Base-by-base conservation (phyloP, 78 protist genomes). In the Dictyostelium brefeldianum region DNA sequence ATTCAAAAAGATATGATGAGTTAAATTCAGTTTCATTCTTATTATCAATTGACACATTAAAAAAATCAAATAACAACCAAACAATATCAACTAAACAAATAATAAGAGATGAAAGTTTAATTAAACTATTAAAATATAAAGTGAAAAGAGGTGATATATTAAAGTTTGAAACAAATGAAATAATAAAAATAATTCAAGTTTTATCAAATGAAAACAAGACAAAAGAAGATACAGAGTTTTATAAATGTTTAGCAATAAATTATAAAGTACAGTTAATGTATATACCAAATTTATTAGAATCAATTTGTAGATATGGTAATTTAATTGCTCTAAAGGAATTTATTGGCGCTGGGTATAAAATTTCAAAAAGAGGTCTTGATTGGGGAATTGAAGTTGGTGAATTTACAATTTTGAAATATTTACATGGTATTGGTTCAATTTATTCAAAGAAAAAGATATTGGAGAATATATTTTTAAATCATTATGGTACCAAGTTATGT, bases 71-170 rank as follows among this genome's bases (percentile, higher is more conserved):
- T 46, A n/a, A 73, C 5, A n/a, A 73, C 56, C 10, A 62, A 22
- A 62, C 2, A 3, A 6, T 22, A 62, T 8, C n/a, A 62, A 62
- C 29, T 1, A 22, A 2, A 7, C 1, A 17, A 62, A 73, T n/a
- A 73, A 22, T 10, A 73, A 73, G 56, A 43, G 15, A 73, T 73
- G n/a, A 18, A 18, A 46, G 46, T 73, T 73, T 73, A 43, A 31
- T 67, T 31, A 25, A 67, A 31, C 47, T 67, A 11, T 67, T 67
- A 5, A 67, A 67, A 67, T 67, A 67, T 31, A 67, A 67, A 67
- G 31, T 67, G 4, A 67, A 67, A 31, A 67, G 48, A 67, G 75
- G 75, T 15, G 75, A 67, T 67, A 11, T 31, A 31, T 5, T 67
- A 14, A 29, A 29, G 17, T 67, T 67, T 67, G 75, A 67, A 14